Percentiles rank a stretch among this genome's conserved stretches.
These are phyloP conservation scores for Candida mattraensis DNA, from an alignment of 805 yeast genomes.

Conservation along the genomic window DNA sequence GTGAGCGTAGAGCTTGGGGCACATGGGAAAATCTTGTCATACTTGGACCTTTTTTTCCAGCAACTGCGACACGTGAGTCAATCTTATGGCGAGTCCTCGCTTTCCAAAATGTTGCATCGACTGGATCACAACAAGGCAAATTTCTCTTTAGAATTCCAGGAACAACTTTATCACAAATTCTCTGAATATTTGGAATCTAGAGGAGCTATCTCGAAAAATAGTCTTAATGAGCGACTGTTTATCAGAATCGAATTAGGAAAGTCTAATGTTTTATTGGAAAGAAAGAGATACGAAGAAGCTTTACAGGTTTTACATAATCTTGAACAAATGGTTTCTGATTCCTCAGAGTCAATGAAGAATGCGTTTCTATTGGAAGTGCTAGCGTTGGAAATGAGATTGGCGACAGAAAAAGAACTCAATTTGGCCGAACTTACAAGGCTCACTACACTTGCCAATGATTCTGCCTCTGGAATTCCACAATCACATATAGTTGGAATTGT, in stretches of 20 bases:
- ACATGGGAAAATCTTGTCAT: slow-evolving; percentile 13
- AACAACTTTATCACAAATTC: slow-evolving; percentile 23
- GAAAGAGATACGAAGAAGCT: slow-evolving; percentile 35
- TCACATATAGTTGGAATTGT: slow-evolving; percentile 74
- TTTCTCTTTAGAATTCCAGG: slow-evolving; percentile 18
- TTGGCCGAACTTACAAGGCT: slow-evolving; percentile 41
- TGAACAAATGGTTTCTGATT: slow-evolving; percentile 37
- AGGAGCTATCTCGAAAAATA: slow-evolving; percentile 14
- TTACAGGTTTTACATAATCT: slow-evolving; percentile 35
- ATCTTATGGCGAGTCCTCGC: slow-evolving; percentile 31
- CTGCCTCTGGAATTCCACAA: slow-evolving; percentile 69
- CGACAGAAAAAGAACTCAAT: slow-evolving; percentile 39
- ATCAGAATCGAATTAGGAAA: slow-evolving; percentile 48
- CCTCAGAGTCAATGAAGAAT: slow-evolving; percentile 45
- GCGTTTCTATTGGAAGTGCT: slow-evolving; percentile 59
- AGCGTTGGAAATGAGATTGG: slow-evolving; percentile 62
- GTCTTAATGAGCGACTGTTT: slow-evolving; percentile 40
- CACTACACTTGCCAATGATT: slow-evolving; percentile 46
- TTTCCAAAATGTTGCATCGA: slow-evolving; percentile 31
- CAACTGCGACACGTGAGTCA: slow-evolving; percentile 17
- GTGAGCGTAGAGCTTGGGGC: slow-evolving; percentile 22
- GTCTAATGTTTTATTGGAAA: slow-evolving; percentile 37
- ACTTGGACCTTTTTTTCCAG: slow-evolving; percentile 22
- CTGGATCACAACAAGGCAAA: slow-evolving; percentile 24
- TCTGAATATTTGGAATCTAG: slow-evolving; percentile 15